Percentiles rank a stretch among this genome's conserved stretches.
phyloP scores from a whole-genome alignment of 768 basidiomycete genomes.

The Kwoniella newhampshirensis region DNA sequence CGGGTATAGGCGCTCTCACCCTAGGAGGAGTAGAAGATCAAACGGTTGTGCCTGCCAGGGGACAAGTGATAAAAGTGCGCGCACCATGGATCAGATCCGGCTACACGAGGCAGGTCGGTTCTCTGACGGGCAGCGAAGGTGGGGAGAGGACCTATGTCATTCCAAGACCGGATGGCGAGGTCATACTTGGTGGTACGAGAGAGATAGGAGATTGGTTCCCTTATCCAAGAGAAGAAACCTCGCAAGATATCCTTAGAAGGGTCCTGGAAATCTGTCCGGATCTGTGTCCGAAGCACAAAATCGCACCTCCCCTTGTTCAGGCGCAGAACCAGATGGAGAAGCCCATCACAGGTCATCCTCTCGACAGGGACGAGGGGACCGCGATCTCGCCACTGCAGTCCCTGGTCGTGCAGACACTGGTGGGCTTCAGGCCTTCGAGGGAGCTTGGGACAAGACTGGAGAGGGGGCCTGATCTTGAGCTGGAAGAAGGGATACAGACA shows the following conservation, averaged over 20 bases:
- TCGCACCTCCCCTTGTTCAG: conserved; percentile 9
- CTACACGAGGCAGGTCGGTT: conserved; percentile 47
- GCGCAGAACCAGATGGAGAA: neutral
- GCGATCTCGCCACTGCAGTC: conserved; percentile 5
- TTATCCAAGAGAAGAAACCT: conserved; percentile 38
- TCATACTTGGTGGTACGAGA: conserved; percentile 54
- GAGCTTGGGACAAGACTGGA: conserved; percentile 44
- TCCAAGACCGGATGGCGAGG: conserved; percentile 50
- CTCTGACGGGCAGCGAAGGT: conserved; percentile 42
- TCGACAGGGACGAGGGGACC: neutral
- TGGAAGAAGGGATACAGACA: conserved; percentile 6
- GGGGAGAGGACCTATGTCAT: conserved; percentile 54
- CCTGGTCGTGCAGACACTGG: conserved; percentile 25
- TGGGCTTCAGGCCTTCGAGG: conserved; percentile 50
- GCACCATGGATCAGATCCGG: conserved; percentile 50
- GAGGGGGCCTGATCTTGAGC: conserved; percentile 22
- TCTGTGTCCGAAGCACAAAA: conserved; percentile 26
- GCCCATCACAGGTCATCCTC: neutral
- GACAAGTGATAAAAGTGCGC: conserved; percentile 46
- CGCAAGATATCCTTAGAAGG: conserved; percentile 41
- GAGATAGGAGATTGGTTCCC: conserved; percentile 51
- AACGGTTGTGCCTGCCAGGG: conserved; percentile 49
- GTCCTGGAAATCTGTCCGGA: conserved; percentile 48
- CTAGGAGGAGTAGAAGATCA: conserved; percentile 47
- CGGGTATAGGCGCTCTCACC: conserved; percentile 48